Conservation (phyloP, 108 stramenopile genomes). For the Nitzschia palea region DNA sequence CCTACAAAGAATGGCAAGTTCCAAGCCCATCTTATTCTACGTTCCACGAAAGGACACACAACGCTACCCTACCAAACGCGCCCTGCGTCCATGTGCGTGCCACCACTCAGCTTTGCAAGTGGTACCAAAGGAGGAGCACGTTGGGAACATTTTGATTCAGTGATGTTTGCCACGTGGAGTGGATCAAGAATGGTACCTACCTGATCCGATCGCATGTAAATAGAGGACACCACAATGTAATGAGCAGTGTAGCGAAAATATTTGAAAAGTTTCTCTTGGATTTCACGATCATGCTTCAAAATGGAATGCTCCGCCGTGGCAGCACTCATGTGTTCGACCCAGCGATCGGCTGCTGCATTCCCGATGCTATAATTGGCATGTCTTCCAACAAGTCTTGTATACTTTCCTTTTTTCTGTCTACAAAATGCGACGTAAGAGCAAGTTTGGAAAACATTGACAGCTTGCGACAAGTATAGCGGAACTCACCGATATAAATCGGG, state of each 20-base stretch:
- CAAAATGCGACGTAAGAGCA: too few species aligned
- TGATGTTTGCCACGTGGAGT: neutral
- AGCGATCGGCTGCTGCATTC: conserved; percentile 57
- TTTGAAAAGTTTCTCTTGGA: conserved; percentile 2
- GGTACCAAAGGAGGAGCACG: neutral
- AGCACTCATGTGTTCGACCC: conserved; percentile 69
- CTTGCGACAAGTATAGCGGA: neutral
- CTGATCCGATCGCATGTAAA: conserved; percentile 78
- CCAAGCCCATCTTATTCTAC: too few species aligned
- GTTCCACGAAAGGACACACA: too few species aligned
- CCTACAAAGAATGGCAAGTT: too few species aligned
- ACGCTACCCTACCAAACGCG: conserved; percentile 74
- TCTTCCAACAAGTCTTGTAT: conserved; percentile 71
- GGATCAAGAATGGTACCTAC: conserved; percentile 7
- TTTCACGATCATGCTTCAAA: conserved; percentile 43
- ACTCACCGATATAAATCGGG: conserved; percentile 58
- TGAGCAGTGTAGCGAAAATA: conserved; percentile 42
- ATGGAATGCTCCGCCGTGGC: conserved; percentile 60
- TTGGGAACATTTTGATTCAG: neutral
- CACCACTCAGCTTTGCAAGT: conserved; percentile 59
- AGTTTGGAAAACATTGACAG: neutral
- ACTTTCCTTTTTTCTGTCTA: conserved; percentile 74
- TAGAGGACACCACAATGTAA: conserved; percentile 77
- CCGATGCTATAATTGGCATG: conserved; percentile 77
- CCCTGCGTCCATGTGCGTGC: conserved; percentile 59